These are phyloP conservation scores for Yamadazyma nakazawae DNA, from an alignment of 805 yeast species.

Conservation along the genomic window DNA sequence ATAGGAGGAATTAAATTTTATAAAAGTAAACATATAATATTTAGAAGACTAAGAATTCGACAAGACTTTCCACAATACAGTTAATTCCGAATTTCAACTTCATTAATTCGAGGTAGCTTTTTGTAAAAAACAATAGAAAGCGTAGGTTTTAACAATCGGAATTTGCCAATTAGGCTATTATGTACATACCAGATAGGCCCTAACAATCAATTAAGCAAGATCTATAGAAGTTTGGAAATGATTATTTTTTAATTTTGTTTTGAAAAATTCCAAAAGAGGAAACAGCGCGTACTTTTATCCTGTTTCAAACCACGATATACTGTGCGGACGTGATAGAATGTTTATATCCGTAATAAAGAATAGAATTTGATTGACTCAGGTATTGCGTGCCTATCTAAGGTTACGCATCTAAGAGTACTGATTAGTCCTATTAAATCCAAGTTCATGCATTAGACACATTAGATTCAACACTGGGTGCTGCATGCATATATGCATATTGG, in stretches of 20 bases:
- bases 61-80: too few species aligned
- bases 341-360: too few species aligned
- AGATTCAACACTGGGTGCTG: too few species aligned
- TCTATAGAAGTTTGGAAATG: background rate
- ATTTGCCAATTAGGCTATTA: background rate
- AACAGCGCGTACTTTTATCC: background rate
- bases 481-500: too few species aligned
- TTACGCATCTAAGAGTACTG: too few species aligned
- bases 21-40: too few species aligned
- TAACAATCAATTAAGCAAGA: conserved; percentile 1
- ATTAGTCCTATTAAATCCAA: too few species aligned
- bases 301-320: background rate
- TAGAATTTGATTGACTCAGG: background rate
- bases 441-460: too few species aligned
- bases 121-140: background rate
- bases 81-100: background rate
- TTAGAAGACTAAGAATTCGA: too few species aligned
- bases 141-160: background rate
- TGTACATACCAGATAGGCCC: background rate
- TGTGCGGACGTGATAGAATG: background rate
- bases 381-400: too few species aligned
- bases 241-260: background rate
- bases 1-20: too few species aligned
- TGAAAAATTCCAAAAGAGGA: background rate
- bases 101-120: background rate